Base-by-base conservation (phyloP, 2,329 filamentous ascomycete species). In the Tolypocladium sp. region DNA sequence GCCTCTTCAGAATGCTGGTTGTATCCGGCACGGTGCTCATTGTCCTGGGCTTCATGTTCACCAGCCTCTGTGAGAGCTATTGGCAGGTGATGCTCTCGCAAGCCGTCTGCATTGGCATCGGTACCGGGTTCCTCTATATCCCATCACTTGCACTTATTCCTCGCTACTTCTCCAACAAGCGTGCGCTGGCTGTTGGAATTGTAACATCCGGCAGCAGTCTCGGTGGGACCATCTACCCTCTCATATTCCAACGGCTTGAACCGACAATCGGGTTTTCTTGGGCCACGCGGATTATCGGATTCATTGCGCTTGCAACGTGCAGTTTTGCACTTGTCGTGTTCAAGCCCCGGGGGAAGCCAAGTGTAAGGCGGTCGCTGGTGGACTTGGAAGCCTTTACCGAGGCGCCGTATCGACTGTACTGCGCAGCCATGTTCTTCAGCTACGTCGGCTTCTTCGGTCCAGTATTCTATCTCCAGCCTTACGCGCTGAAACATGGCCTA, bases 381-480 rank as follows among this genome's bases (percentile, higher is more conserved):
- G 62, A 63, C 40, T 33, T 56, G 13, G 56, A 59, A 4, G 62
- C 62, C 12, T 59, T 61, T 35, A 57, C 63, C 22, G 68, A 72
- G 51, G 59, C 53, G 0, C 63, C 72, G 0, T 76, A 68, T 54
- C 59, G 72, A 4, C 58, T 73, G 22, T 72, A 69, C 61, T 70
- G 67, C 58, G 46, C 69, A 0, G 69, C 65, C 37, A 68, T 72
- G 55, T 70, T 69, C 64, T 67, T 75, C 60, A 70, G 66, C 62
- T 70, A 72, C 63, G 51, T 75, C 44, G 66, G 62, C 54, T 70
- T 73, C 65, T 74, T 70, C 66, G 70, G 73, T 17, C 76, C 75
- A 1, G 73, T 77, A 56, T 81, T 77, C 66, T 81, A 78, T 60
- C 68, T 79, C 40, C 73, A 77, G 57, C 69, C 68, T 1, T 81